Evolutionary conservation across 768 basidiomycete species (phyloP), one percentile per base, ranked within the genome.

Genomic region (Kwoniella shandongensis): DNA sequence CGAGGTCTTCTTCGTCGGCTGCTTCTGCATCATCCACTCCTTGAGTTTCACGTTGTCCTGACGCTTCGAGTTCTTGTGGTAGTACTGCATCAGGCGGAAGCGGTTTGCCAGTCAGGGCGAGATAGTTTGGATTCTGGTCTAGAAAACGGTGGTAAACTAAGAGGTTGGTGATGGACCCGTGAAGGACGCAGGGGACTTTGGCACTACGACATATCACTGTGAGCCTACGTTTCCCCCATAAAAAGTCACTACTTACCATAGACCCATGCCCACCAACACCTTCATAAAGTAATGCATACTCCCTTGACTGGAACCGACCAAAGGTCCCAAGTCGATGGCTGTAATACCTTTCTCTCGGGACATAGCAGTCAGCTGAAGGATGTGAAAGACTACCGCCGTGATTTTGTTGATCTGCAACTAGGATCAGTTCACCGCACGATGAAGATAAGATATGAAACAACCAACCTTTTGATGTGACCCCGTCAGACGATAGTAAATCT

Each of bases 221-320:
- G 10, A 18, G 20, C 26, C 40, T 18, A 23, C 40, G 40, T 6
- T 36, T 23, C 6, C n/a, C 40, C 7, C n/a, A 42, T 41, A 25
- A 11, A 27, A 52, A n/a, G 18, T 36, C 5, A 39, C 35, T 27
- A 29, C 70, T 57, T 48, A 72, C 70, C 61, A 63, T 32, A 73
- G 59, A 3, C 62, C 65, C 11, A 62, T 26, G 1, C 49, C 48
- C 10, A 62, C 45, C 30, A 73, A 32, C 2, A 68, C 62, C 44
- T 70, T 70, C 59, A 73, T 64, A 50, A 53, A 73, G 50, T 73
- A 68, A 44, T 65, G 63, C 55, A 64, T 63, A 51, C 61, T 63
- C 7, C 68, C 68, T 57, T 68, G 66, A 44, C 64, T 65, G 2
- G 66, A 53, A 17, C 69, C 69, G n/a, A 73, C 59, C 17, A 65